Evolutionary conservation across 1,139 yeast species (phyloP), one percentile per base, ranked within the genome.

Genomic region (Taiozyma sp.): DNA sequence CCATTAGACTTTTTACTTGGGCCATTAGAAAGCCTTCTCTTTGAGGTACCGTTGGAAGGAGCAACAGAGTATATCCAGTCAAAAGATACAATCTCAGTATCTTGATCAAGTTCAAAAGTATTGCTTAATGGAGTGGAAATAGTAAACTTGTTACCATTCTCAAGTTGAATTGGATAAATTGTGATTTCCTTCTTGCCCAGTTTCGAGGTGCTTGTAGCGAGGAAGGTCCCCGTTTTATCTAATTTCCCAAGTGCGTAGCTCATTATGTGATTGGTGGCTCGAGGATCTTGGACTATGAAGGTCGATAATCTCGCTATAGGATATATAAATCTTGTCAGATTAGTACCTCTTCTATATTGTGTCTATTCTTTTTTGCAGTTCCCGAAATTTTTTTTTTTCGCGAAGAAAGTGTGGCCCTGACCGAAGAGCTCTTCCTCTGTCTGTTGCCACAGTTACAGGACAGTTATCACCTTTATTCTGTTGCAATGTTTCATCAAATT

Each of bases 101-200:
- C 65, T 6, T 64, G 48, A 16, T 60, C 64, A 10, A 69, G 60
- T 47, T 63, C 68, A 32, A 68, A 63, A 19, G 56, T 54, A 6
- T 63, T 57, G 22, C 51, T 48, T 42, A 59, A 45, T 3, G 59
- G 46, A 19, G 44, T 49, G 7, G 46, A 40, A 21, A 52, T 39
- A 46, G 51, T 28, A 56, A 53, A 35, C 46, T 55, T 37, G 42
- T 49, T 44, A 42, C 24, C 24, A 19, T 53, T 22, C 4, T 53
- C 53, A 9, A 48, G 44, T 13, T 56, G 51, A 13, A 66, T 50
- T 9, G 59, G 58, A 40, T 49, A 54, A 44, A 56, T 60, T 40
- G 56, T 62, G 19, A 69, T 56, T 54, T 68, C 68, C 40, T 57
- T 63, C 48, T 57, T 56, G 7, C 60, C 61, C 8, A 57, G 52